phyloP scores from a whole-genome alignment of 73 alveolate genomes.

The Breviolum minutum region DNA sequence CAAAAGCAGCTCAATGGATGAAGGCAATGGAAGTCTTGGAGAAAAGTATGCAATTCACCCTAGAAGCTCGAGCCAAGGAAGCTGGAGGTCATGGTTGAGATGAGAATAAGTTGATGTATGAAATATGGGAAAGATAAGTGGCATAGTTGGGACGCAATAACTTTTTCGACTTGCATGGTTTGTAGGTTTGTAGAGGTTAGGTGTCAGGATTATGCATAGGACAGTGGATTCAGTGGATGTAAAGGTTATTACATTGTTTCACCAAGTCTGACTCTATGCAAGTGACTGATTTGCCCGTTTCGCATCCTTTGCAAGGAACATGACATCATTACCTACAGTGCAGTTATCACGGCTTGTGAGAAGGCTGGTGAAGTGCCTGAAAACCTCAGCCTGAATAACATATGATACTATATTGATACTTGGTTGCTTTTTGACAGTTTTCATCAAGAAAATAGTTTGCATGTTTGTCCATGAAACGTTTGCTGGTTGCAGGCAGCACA shows the following conservation, averaged over 20 bases:
- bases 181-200: neutral
- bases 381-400: too few relatives aligned
- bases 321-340: constrained; percentile 15
- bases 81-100: too few relatives aligned
- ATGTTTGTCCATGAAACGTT: neutral
- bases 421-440: too few relatives aligned
- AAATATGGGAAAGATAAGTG: too few relatives aligned
- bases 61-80: neutral
- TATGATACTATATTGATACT: too few relatives aligned
- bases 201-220: neutral
- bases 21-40: neutral
- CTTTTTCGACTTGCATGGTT: too few relatives aligned
- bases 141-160: too few relatives aligned
- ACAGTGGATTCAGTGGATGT: too few relatives aligned
- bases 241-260: too few relatives aligned
- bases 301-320: neutral
- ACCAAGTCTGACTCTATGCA: too few relatives aligned
- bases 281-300: too few relatives aligned
- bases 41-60: neutral
- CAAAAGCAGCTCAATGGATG: constrained; percentile 11
- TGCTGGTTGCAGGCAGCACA: neutral
- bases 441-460: neutral
- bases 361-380: neutral
- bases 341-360: constrained; percentile 40
- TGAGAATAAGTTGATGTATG: too few relatives aligned